Conservation (phyloP, 169 alveolate genomes). For the Amoebophrya sp. region DNA sequence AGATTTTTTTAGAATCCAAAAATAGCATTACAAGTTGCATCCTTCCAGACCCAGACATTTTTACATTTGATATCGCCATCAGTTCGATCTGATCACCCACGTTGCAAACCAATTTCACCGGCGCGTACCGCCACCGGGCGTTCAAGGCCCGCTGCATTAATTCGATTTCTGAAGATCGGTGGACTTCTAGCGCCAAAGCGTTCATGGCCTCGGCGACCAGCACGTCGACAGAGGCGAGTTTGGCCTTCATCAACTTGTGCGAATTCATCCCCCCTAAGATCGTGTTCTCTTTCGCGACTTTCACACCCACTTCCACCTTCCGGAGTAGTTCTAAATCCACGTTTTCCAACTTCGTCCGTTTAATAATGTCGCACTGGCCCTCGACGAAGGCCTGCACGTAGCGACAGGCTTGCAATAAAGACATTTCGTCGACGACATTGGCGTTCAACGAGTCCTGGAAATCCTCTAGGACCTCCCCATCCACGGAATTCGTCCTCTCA, state of each 20-base stretch:
- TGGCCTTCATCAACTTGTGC: neutral
- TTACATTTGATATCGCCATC: neutral
- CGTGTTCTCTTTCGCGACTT: neutral
- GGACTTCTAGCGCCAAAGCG: neutral
- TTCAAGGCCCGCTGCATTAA: neutral
- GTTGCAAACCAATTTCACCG: neutral
- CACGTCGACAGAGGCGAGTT: neutral
- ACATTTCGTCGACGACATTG: neutral
- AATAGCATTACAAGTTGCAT: no score
- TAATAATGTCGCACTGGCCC: neutral
- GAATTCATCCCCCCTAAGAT: neutral
- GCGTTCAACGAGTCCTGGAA: neutral
- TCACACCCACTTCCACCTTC: neutral
- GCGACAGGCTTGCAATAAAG: neutral
- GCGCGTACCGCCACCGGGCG: slow-evolving; percentile 11
- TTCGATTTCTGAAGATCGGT: neutral
- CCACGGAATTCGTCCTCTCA: neutral
- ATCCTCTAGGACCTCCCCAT: neutral
- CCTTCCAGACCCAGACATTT: no score
- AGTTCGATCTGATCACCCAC: neutral
- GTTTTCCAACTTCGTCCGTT: neutral
- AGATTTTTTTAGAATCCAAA: no score
- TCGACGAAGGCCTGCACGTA: neutral
- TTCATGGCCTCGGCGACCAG: neutral
- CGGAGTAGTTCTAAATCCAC: neutral